These are phyloP conservation scores for Talaromyces islandicus DNA, from an alignment of 2,329 filamentous ascomycete species.

Conservation along the genomic window DNA sequence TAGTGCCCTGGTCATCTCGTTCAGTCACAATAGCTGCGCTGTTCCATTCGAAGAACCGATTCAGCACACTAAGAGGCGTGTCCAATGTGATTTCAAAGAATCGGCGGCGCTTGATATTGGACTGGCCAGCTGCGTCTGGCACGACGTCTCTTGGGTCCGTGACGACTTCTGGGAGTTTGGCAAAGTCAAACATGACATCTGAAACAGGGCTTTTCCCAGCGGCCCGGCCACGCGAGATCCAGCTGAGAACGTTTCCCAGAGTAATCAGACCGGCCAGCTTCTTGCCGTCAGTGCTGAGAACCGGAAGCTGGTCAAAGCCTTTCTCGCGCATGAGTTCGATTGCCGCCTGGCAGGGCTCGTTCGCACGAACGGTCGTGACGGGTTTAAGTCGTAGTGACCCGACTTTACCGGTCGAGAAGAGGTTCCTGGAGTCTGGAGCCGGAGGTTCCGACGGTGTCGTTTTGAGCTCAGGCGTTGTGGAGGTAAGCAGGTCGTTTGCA, in stretches of 20 bases:
- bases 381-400: slow-evolving; percentile 82
- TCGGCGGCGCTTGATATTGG: slow-evolving; percentile 42
- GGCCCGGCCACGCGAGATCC: slow-evolving; percentile 78
- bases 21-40: slow-evolving; percentile 93
- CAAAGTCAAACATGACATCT: slow-evolving; percentile 96
- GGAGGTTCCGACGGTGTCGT: slow-evolving; percentile 23
- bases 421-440: slow-evolving; percentile 46
- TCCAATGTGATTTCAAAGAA: slow-evolving; percentile 94
- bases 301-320: slow-evolving; percentile 94
- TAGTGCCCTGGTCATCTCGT: slow-evolving; percentile 51
- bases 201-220: slow-evolving; percentile 66
- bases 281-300: slow-evolving; percentile 63
- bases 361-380: slow-evolving; percentile 73
- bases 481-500: slow-evolving; percentile 83
- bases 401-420: slow-evolving; percentile 74
- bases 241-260: slow-evolving; percentile 86
- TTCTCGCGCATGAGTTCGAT: slow-evolving; percentile 98
- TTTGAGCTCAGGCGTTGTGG: slow-evolving; percentile 41
- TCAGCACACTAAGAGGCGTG: slow-evolving; percentile 74
- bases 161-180: slow-evolving; percentile 77
- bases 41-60: slow-evolving; percentile 97
- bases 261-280: slow-evolving; percentile 89
- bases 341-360: slow-evolving; percentile 71
- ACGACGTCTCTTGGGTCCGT: slow-evolving; percentile 72
- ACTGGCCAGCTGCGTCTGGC: slow-evolving; percentile 12